Percentiles rank a stretch among this genome's conserved stretches.
phyloP scores from a whole-genome alignment of 768 basidiomycete genomes.

The Hysterangium stoloniferum region DNA sequence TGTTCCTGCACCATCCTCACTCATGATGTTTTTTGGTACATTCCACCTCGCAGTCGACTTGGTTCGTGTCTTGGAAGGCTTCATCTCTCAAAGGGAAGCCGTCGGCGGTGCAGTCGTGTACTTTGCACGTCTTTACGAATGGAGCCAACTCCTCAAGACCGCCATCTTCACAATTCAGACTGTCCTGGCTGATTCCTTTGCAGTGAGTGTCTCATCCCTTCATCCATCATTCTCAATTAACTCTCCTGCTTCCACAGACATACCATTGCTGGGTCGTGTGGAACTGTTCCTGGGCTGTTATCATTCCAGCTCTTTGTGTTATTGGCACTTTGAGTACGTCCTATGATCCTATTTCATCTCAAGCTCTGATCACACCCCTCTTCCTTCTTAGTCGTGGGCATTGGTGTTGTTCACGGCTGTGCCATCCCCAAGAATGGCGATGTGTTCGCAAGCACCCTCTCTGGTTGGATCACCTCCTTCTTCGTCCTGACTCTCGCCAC shows the following conservation, averaged over 20 bases:
- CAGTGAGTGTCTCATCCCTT: conserved; percentile 16
- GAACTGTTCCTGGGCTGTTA: conserved; percentile 18
- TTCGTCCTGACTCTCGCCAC: conserved; percentile 31
- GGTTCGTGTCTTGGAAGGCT: conserved; percentile 29
- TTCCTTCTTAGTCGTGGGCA: neutral
- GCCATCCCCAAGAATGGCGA: conserved; percentile 11
- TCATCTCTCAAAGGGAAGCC: conserved; percentile 21
- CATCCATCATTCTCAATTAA: neutral
- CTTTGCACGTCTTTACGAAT: conserved; percentile 28
- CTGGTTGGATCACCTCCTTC: conserved; percentile 33
- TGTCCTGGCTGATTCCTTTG: conserved; percentile 30
- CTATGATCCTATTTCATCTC: too few species aligned
- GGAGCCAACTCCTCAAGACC: conserved; percentile 31
- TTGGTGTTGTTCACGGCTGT: conserved; percentile 8
- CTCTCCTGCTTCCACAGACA: conserved; percentile 21
- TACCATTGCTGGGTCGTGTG: conserved; percentile 30
- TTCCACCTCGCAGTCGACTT: conserved; percentile 32
- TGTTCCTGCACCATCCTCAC: too few species aligned
- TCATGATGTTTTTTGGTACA: too few species aligned
- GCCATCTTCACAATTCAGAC: conserved; percentile 31
- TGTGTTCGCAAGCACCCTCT: conserved; percentile 27
- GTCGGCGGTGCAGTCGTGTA: conserved; percentile 21
- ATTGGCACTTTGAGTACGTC: neutral
- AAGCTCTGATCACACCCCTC: neutral
- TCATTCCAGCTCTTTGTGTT: conserved; percentile 12